phyloP scores from a whole-genome alignment of 2,329 filamentous ascomycete genomes.

The Fusarium sp. region DNA sequence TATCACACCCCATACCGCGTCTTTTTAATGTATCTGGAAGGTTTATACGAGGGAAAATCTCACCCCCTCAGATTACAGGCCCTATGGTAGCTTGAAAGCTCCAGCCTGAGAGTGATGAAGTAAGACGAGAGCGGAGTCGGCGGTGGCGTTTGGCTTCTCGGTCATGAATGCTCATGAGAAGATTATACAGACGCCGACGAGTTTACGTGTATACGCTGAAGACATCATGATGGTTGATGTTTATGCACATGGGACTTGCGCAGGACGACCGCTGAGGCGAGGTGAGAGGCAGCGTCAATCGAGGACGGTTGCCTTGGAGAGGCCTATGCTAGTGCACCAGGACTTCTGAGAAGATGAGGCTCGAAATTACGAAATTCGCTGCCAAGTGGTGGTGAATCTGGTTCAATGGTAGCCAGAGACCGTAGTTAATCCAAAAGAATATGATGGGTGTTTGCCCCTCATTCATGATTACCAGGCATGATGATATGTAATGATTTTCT shows the following conservation, averaged over 20 bases:
- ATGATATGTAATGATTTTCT: neutral
- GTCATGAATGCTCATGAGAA: constrained; percentile 26
- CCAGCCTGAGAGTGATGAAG: constrained; percentile 59
- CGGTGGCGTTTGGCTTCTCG: constrained; percentile 31
- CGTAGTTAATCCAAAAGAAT: constrained; percentile 40
- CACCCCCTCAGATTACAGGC: constrained; percentile 50
- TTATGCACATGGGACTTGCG: constrained; percentile 33
- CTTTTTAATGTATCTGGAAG: constrained; percentile 51
- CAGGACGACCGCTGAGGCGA: constrained; percentile 33
- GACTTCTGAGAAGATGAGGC: constrained; percentile 38
- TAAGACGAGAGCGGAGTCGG: constrained; percentile 36
- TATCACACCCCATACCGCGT: constrained; percentile 46
- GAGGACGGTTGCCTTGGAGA: constrained; percentile 30
- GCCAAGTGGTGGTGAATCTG: constrained; percentile 42
- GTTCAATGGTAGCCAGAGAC: constrained; percentile 31
- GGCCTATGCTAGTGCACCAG: constrained; percentile 43
- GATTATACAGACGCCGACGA: constrained; percentile 31
- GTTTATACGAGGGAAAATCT: constrained; percentile 46
- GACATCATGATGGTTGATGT: constrained; percentile 41
- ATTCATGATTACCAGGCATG: constrained; percentile 13
- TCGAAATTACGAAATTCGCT: constrained; percentile 39
- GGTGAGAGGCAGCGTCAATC: constrained; percentile 31
- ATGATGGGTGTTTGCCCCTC: constrained; percentile 33
- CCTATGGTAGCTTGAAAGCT: constrained; percentile 73
- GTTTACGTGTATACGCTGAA: constrained; percentile 32